These are phyloP conservation scores for Cercospora zeae-maydis DNA, from an alignment of 2,329 filamentous ascomycete genomes.

Conservation along the genomic window DNA sequence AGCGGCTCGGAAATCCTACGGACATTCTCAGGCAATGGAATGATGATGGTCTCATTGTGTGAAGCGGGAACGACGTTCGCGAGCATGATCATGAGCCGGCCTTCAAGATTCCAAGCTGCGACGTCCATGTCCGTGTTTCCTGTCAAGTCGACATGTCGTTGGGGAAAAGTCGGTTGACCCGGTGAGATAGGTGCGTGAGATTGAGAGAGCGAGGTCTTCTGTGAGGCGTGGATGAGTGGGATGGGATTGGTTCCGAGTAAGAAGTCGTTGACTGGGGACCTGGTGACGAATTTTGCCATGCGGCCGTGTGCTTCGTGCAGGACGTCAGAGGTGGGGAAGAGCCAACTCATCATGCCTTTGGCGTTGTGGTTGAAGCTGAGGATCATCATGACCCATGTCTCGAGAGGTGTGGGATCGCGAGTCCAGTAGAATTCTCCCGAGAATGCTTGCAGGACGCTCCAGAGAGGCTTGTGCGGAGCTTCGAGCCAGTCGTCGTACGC, in stretches of 20 bases:
- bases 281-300: constrained; percentile 43
- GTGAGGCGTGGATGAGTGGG: constrained; percentile 1
- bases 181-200: neutral
- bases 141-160: neutral
- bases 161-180: neutral
- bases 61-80: constrained; percentile 22
- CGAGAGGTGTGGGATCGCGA: constrained; percentile 44
- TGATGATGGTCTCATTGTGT: constrained; percentile 8
- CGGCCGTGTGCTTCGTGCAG: constrained; percentile 37
- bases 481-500: constrained; percentile 43
- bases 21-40: constrained; percentile 22
- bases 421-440: constrained; percentile 48
- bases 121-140: constrained; percentile 20
- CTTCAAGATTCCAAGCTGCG: constrained; percentile 24
- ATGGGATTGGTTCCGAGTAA: constrained; percentile 38
- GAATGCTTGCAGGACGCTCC: constrained; percentile 52
- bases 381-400: constrained; percentile 49
- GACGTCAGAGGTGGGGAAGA: constrained; percentile 41
- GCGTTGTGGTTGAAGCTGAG: constrained; percentile 50
- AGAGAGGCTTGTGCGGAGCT: constrained; percentile 42
- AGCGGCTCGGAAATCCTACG: constrained; percentile 22
- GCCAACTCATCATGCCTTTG: constrained; percentile 51
- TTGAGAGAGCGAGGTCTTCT: neutral
- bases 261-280: constrained; percentile 35
- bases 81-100: constrained; percentile 24